phyloP scores from a whole-genome alignment of 2,329 filamentous ascomycete species.

The Aciculosporium take region DNA sequence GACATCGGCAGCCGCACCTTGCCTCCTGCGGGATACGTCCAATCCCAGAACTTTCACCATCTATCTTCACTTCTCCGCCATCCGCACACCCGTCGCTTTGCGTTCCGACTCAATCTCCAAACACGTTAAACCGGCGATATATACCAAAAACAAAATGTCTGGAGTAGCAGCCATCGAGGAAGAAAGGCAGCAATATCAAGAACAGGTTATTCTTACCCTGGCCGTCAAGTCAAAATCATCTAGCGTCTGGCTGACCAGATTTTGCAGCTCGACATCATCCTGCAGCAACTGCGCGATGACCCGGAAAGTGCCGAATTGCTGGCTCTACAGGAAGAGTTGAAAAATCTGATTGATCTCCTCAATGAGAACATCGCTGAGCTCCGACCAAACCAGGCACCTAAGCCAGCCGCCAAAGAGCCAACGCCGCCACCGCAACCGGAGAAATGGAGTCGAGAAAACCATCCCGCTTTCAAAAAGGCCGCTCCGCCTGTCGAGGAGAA shows the following conservation, averaged over 20 bases:
- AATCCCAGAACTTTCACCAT: neutral
- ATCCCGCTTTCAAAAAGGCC: slow-evolving; percentile 56
- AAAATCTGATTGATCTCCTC: slow-evolving; percentile 65
- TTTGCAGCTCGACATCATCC: slow-evolving; percentile 59
- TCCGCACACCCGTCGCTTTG: neutral
- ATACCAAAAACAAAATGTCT: slow-evolving; percentile 13
- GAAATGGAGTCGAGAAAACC: slow-evolving; percentile 70
- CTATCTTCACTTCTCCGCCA: neutral
- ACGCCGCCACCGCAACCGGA: slow-evolving; percentile 41
- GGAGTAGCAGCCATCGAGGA: slow-evolving; percentile 30
- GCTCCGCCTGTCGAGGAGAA: slow-evolving; percentile 33
- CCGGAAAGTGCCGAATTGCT: slow-evolving; percentile 67
- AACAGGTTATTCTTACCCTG: slow-evolving; percentile 32
- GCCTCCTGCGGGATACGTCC: too few species aligned
- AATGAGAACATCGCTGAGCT: slow-evolving; percentile 71
- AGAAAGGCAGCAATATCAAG: slow-evolving; percentile 40
- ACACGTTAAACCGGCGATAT: neutral
- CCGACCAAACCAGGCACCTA: slow-evolving; percentile 36
- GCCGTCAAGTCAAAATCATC: neutral
- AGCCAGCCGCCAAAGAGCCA: slow-evolving; percentile 29
- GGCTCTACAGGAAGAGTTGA: slow-evolving; percentile 64
- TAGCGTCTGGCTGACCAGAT: slow-evolving; percentile 9
- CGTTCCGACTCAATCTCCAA: neutral
- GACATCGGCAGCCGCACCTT: neutral
- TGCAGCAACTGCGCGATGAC: slow-evolving; percentile 62